Base-by-base conservation (phyloP, 805 yeast genomes). In the Zygosaccharomyces rouxii region DNA sequence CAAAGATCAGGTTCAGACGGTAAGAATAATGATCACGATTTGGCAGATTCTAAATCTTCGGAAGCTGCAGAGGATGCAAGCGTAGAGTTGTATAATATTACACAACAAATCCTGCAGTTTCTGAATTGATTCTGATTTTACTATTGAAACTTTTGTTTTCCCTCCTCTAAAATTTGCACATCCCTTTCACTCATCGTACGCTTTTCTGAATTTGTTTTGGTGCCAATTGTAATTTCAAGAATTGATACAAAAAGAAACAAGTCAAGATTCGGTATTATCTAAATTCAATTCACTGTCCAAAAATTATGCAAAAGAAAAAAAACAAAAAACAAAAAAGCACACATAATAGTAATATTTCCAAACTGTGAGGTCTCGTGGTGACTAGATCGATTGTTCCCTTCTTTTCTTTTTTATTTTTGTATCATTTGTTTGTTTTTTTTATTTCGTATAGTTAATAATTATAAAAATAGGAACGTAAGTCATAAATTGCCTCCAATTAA, bases 21-120 rank as follows among this genome's bases (percentile, higher is more conserved):
- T 2, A 56, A 52, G 22, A 50, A 51, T 38, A 41, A 49, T 22
- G 55, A 57, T 30, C 55, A 53, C 28, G 70, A 66, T 14, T 38
- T 54, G 31, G 47, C 47, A 30, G 55, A 59, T 40, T 56, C 62
- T 4, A 49, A 54, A 38, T 50, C 57, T 22, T 56, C 63, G 29
- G 79, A 74, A 38, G 76, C 72, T 53, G 72, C 58, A 44, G 85
- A 81, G 53, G 85, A 80, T 58, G 84, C 86, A 37, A 79, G 79
- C 59, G 75, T 77, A 44, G 86, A 81, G 63, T 70, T 81, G 57
- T 81, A 78, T 66, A 81, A 80, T 60, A 76, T 81, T 60, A 80
- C 86, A 7, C 85, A 80, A 62, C 86, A 81, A 67, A 81, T 81
- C 46, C 72, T 81, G 58, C 84, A 81, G 58, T 69, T 69, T 55